Base-by-base conservation (phyloP, 495 filamentous ascomycete species). In the Tuber brumale region DNA sequence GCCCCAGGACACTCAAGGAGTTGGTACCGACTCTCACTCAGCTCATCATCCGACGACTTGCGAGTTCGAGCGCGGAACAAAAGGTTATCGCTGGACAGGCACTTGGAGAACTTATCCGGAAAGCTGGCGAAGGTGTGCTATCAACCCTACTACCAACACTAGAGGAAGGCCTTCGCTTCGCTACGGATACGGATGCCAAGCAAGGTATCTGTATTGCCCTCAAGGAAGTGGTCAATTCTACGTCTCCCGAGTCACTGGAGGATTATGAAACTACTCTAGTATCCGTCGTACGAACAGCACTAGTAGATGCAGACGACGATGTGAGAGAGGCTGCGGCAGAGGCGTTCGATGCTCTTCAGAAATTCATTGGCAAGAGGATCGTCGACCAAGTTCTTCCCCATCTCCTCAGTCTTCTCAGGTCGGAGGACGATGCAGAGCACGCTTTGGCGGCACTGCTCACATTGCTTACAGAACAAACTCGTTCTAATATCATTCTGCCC, bases 81-180 rank as follows among this genome's bases (percentile, higher is more conserved):
- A 97, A 97, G 85, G 91, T 96, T 76, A 99, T 99, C 86, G 96
- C 95, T 71, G 94, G 95, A 81, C 98, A 98, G 83, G 94, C 95
- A 18, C 87, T 99, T 71, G 96, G 95, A 79, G 95, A 99, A 82
- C 87, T 99, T 42, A 98, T 99, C 80, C 90, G 95, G 77, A 99
- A 97, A 85, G 94, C 95, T 79, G 95, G 95, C 73, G 95, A 98
- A 81, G 92, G 93, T 72, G 94, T 99, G 72, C 85, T 99, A 76
- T 88, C 94, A 19, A 97, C 89, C 70, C 85, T 99, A 75, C 85
- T 99, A 72, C 95, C 95, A 27, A 94, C 94, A 14, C 89, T 99
- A 45, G 94, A 98, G 82, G 94, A 97, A 83, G 94, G 95, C 48
- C 87, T 99, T 51, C 92, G 94, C 78, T 92, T 88, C 7, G 93